Base-by-base conservation (phyloP, 768 basidiomycete genomes). In the Tulasnella sp. region DNA sequence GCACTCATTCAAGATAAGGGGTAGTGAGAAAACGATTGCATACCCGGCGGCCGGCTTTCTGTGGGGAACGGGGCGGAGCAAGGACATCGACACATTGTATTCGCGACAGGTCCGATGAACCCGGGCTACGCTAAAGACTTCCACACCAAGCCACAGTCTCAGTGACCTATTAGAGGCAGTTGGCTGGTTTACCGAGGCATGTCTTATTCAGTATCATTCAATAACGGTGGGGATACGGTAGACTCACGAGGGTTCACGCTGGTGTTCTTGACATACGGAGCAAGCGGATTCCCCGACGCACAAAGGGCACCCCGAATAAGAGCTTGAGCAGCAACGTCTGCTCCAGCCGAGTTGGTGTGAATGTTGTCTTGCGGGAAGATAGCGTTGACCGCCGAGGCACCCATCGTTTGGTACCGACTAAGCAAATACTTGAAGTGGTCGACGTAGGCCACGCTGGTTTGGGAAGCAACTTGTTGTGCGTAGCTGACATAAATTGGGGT, bases 311-410 rank as follows among this genome's bases (percentile, higher is more conserved):
- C 71, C 36, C 31, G 24, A 27, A 36, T 42, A 42, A 36, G 71
- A 72, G 71, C 71, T 72, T 72, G 71, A 42, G 71, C 71, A 21
- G 40, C 71, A 7, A 72, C 71, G 27, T 72, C 71, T 19, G 71
- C 71, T 36, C 71, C 71, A 46, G 7, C 27, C 36, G 74, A 40
- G 19, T 36, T 75, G 40, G 74, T 75, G 40, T 75, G 74, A 19
- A 48, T 75, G 27, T 75, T 40, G 74, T 75, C 74, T 34, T 75
- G 39, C 31, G 74, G 74, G 74, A 75, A 75, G 39, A 39, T n/a
- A 19, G 19, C 46, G 46, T 75, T 48, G 74, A 21, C 18, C 39
- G 36, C n/a, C 19, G 39, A 31, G 24, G 74, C 74, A 31, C 74
- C 74, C 40, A 42, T 14, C 1, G 16, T 6, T 27, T 42, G 18